These are phyloP conservation scores for Colletotrichum cereale DNA, from an alignment of 2,329 filamentous ascomycete genomes.

Conservation along the genomic window DNA sequence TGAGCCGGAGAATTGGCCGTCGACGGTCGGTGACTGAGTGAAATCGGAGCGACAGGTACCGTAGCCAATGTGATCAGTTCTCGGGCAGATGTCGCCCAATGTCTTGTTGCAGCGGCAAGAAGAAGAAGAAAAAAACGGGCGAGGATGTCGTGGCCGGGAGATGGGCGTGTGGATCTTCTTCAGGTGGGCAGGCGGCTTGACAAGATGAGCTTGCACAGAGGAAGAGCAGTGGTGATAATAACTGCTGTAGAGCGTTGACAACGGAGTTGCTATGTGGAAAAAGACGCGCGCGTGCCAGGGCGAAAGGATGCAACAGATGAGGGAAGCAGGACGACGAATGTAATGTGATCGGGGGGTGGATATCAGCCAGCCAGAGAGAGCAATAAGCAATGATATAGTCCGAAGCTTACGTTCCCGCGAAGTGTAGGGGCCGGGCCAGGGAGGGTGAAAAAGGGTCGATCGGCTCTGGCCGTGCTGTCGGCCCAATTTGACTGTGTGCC, in stretches of 20 bases:
- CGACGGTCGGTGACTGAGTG: constrained; percentile 6
- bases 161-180: background rate
- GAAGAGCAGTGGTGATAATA: background rate
- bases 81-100: background rate
- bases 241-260: constrained; percentile 1
- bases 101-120: background rate
- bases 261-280: background rate
- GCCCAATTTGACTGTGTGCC: constrained; percentile 35
- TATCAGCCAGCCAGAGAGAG: constrained; percentile 23
- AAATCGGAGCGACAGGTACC: background rate
- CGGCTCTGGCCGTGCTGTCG: constrained; percentile 28
- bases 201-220: background rate
- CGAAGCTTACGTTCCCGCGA: constrained; percentile 39
- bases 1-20: constrained; percentile 9
- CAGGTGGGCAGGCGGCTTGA: background rate
- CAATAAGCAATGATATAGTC: constrained; percentile 40
- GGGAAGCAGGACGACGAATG: constrained; percentile 24
- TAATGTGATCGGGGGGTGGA: constrained; percentile 26
- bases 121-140: background rate
- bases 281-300: constrained; percentile 3
- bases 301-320: constrained; percentile 20
- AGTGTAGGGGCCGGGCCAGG: constrained; percentile 27
- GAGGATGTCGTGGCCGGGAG: background rate
- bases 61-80: background rate
- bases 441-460: constrained; percentile 29